Percentiles rank a stretch among this genome's conserved stretches.
Evolutionary conservation across 805 yeast genomes (phyloP).

Genomic region (Hanseniaspora jakobsenii): DNA sequence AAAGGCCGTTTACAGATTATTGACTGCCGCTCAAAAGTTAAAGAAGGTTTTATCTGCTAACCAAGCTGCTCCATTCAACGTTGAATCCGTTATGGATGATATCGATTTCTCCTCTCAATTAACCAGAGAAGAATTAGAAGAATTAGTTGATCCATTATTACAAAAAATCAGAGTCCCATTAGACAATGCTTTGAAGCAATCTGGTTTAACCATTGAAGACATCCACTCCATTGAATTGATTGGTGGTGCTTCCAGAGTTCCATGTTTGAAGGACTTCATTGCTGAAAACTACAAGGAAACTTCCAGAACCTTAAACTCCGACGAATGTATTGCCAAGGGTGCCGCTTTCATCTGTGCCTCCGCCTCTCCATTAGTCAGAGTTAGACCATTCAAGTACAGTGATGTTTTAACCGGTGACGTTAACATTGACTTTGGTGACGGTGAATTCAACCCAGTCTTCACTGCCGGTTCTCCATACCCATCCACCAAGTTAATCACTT

Average conservation of each 20-base stretch:
- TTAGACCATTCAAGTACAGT: constrained; percentile 96
- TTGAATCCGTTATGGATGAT: constrained; percentile 95
- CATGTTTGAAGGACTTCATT: constrained; percentile 73
- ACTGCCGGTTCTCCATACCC: constrained; percentile 88
- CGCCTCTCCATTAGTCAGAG: constrained; percentile 97
- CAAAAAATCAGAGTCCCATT: constrained; percentile 66
- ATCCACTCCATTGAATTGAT: constrained; percentile 86
- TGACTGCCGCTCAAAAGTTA: constrained; percentile 81
- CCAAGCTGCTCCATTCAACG: constrained; percentile 82
- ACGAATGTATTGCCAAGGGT: constrained; percentile 98
- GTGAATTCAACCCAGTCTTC: constrained; percentile 93
- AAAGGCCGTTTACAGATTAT: constrained; percentile 88
- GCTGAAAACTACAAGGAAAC: constrained; percentile 69
- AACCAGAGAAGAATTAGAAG: constrained; percentile 87
- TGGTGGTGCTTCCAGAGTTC: constrained; percentile 98
- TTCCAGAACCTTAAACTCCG: constrained; percentile 94
- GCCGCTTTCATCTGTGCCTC: constrained; percentile 98
- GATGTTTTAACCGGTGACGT: constrained; percentile 87
- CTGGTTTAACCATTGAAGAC: constrained; percentile 60
- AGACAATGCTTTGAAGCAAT: constrained; percentile 66
- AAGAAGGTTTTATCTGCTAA: constrained; percentile 96
- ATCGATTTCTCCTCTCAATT: constrained; percentile 84
- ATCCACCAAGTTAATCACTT: constrained; percentile 86
- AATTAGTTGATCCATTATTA: constrained; percentile 69
- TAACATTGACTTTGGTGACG: constrained; percentile 79